phyloP scores from a whole-genome alignment of 2,329 filamentous ascomycete species.

The Cladophialophora carrionii region DNA sequence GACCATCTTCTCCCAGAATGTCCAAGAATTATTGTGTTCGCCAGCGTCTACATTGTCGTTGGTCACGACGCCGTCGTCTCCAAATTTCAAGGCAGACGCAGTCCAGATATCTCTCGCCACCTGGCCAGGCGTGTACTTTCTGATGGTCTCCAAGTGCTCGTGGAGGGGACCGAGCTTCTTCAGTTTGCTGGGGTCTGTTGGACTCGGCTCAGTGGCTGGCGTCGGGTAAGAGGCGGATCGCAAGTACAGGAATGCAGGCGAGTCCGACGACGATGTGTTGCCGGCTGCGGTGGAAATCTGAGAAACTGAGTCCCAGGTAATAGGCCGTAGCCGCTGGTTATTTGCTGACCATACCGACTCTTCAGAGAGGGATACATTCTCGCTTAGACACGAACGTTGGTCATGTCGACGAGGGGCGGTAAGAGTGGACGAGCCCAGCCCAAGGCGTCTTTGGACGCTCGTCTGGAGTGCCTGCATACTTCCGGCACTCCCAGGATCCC shows the following conservation, averaged over 20 bases:
- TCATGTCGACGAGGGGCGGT: not conserved
- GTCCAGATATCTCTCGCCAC: not conserved
- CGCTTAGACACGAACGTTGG: not conserved
- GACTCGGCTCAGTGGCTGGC: not conserved
- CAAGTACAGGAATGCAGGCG: not conserved
- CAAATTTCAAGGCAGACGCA: not conserved
- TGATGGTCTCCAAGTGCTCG: constrained; percentile 12
- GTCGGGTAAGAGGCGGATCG: constrained; percentile 4
- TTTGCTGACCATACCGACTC: not conserved
- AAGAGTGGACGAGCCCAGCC: not conserved
- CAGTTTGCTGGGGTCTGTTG: not conserved
- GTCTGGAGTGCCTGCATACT: not conserved
- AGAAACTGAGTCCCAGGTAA: not conserved
- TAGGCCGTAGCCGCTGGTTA: not conserved
- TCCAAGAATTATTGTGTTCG: not conserved
- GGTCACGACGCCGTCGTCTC: not conserved
- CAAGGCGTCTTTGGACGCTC: not conserved
- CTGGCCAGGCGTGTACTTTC: not conserved
- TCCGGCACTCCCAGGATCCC: not conserved
- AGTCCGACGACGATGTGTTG: not conserved
- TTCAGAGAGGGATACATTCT: not conserved
- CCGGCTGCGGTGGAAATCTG: not conserved
- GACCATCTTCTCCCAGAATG: constrained; percentile 9
- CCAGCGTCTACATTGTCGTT: not conserved
- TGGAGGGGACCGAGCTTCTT: not conserved